phyloP scores from a whole-genome alignment of 2,329 filamentous ascomycete genomes.

The Westerdykella ornata region DNA sequence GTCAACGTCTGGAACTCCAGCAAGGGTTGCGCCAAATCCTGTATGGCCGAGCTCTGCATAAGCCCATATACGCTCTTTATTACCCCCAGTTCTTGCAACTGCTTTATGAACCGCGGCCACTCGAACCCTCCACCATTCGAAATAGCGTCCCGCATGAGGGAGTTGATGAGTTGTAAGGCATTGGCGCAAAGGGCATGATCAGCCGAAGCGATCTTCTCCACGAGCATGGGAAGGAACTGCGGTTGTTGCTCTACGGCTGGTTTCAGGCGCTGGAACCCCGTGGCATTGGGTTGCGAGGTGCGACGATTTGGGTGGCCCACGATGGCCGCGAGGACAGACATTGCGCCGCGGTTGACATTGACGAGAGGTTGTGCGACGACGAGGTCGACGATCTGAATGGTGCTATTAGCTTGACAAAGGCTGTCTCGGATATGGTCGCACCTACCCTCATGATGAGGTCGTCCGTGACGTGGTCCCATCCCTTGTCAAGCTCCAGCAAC shows the following conservation, averaged over 20 bases:
- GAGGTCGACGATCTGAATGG: conserved; percentile 69
- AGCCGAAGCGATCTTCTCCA: conserved; percentile 83
- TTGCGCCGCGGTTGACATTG: conserved; percentile 92
- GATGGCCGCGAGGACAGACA: conserved; percentile 91
- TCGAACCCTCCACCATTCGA: conserved; percentile 70
- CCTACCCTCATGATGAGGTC: conserved; percentile 62
- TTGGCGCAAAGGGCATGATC: conserved; percentile 96
- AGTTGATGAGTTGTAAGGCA: conserved; percentile 90
- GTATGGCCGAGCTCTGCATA: conserved; percentile 89
- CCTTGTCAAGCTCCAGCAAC: conserved; percentile 91
- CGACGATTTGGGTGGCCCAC: conserved; percentile 71
- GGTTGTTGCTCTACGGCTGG: conserved; percentile 86
- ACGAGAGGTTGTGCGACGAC: conserved; percentile 93
- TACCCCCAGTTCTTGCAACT: conserved; percentile 83
- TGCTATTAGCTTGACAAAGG: conserved; percentile 5
- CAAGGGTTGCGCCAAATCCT: conserved; percentile 82
- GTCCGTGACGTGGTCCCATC: conserved; percentile 81
- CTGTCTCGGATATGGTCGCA: conserved; percentile 6
- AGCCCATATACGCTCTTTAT: conserved; percentile 84
- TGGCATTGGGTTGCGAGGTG: conserved; percentile 51
- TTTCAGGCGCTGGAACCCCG: conserved; percentile 86
- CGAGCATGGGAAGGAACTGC: conserved; percentile 89
- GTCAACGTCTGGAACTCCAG: conserved; percentile 90
- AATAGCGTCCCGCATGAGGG: conserved; percentile 85
- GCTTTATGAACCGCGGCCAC: conserved; percentile 93